A percentile compares a stretch with the other conserved stretches of the same genome.
These are phyloP conservation scores for Coemansia sp. DNA, from an alignment of 192 early-diverging fungal genomes.

Conservation along the genomic window DNA sequence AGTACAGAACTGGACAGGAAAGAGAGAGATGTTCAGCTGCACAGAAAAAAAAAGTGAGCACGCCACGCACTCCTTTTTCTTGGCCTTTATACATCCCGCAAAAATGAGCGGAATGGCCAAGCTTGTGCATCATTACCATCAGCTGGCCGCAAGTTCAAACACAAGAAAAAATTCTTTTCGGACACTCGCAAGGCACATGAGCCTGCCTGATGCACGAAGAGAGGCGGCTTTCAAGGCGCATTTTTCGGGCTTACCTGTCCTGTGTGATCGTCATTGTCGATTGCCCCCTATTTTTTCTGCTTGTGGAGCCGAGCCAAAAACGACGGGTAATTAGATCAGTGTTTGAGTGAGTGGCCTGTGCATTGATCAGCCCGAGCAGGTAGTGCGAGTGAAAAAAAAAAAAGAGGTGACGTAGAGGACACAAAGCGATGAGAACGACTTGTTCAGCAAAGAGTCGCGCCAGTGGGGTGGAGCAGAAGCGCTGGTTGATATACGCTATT, in stretches of 20 bases:
- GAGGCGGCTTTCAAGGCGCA: slow-evolving; percentile 7
- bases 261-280: slow-evolving; percentile 35
- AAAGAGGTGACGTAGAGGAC: background rate
- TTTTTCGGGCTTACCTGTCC: slow-evolving; percentile 52
- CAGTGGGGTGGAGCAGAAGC: background rate
- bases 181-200: background rate
- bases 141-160: background rate
- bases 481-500: background rate
- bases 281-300: background rate
- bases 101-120: background rate
- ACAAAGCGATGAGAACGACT: background rate
- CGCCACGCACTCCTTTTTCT: background rate
- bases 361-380: background rate
- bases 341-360: background rate
- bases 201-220: background rate
- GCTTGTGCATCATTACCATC: background rate
- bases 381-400: background rate
- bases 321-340: background rate
- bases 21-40: background rate
- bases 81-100: background rate
- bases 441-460: background rate
- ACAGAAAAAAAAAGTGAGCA: background rate
- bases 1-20: background rate
- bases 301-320: background rate
- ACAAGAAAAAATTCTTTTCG: background rate